These are phyloP conservation scores for Polymyxa betae DNA, from an alignment of 208 protist species.

Conservation along the genomic window DNA sequence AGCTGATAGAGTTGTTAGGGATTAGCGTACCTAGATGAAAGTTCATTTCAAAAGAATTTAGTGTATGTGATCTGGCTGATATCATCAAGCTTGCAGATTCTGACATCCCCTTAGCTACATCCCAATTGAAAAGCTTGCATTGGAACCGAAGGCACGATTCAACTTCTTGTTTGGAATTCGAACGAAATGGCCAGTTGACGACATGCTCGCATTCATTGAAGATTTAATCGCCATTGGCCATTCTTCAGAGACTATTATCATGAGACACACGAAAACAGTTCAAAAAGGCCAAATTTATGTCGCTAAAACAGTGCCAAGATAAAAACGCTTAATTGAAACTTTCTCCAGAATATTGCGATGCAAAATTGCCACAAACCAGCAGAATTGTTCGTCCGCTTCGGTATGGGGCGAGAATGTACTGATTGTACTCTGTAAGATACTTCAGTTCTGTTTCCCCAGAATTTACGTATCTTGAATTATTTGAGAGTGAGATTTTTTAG, in stretches of 20 bases:
- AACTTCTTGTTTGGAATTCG: background rate
- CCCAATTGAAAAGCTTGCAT: background rate
- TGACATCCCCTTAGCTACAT: slow-evolving; percentile 2
- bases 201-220: background rate
- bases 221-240: background rate
- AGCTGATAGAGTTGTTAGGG: background rate
- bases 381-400: no score
- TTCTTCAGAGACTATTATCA: background rate
- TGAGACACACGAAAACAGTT: slow-evolving; percentile 26
- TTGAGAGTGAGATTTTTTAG: no score
- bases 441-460: no score
- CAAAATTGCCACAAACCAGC: no score
- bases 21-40: background rate
- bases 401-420: no score
- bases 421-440: no score
- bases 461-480: no score
- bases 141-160: background rate
- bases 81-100: background rate
- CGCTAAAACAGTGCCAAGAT: no score
- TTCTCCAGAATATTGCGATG: no score
- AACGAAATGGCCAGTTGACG: background rate
- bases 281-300: background rate
- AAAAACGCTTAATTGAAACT: no score
- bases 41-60: background rate
- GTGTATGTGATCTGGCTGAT: background rate